Evolutionary conservation across 2,329 filamentous ascomycete species (phyloP).

Genomic region (Achaetomium macrosporum): DNA sequence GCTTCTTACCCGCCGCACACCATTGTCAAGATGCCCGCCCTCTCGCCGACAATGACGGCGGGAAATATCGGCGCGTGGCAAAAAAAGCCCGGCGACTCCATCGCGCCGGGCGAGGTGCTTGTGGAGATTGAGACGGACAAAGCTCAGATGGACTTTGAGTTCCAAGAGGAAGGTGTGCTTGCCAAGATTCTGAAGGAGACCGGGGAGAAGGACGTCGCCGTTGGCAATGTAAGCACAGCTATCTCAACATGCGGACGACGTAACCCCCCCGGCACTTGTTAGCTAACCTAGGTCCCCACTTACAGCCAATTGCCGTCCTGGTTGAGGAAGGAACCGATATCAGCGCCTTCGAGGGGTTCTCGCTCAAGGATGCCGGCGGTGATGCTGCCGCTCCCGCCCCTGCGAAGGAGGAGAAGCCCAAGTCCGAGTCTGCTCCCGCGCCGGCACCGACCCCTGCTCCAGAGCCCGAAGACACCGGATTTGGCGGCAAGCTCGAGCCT

Average conservation of each 20-base stretch:
- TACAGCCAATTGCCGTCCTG: constrained; percentile 88
- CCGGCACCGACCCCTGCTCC: constrained; percentile 51
- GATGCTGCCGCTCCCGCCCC: constrained; percentile 59
- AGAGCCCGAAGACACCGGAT: constrained; percentile 64
- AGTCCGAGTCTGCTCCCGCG: constrained; percentile 53
- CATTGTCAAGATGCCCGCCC: constrained; percentile 93
- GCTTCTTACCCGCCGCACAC: constrained; percentile 91
- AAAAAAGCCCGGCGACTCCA: constrained; percentile 87
- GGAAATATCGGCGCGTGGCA: constrained; percentile 98
- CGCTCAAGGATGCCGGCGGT: constrained; percentile 83
- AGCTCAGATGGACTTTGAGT: constrained; percentile 99
- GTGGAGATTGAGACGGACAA: constrained; percentile 99
- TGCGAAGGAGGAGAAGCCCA: constrained; percentile 59
- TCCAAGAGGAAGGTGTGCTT: constrained; percentile 94
- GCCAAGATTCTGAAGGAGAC: constrained; percentile 91
- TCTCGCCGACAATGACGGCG: constrained; percentile 95
- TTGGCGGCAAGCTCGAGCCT: constrained; percentile 72
- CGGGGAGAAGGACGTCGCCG: constrained; percentile 87
- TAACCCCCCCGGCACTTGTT: constrained; percentile 5
- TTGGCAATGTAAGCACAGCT: constrained; percentile 72
- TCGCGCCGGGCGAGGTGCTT: constrained; percentile 87
- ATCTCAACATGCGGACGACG: constrained; percentile 8
- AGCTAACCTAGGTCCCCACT: constrained; percentile 14
- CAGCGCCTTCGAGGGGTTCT: constrained; percentile 82
- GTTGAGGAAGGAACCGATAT: constrained; percentile 89